Evolutionary conservation across 2,329 filamentous ascomycete species (phyloP), one percentile per base, ranked within the genome.

Genomic region (Colletotrichum magnum): DNA sequence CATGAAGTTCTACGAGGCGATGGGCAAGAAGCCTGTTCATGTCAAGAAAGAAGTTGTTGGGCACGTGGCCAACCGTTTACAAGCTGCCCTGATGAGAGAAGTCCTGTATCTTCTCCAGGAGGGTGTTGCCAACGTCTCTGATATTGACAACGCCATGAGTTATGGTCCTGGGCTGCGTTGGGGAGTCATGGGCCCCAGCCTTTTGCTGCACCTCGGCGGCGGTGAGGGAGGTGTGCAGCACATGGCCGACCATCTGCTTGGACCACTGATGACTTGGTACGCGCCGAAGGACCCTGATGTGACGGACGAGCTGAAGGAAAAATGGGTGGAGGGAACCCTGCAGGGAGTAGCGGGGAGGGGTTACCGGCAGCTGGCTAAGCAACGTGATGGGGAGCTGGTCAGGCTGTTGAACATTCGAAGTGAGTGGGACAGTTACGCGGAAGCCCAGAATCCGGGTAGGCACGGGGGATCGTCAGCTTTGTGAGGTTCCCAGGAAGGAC

Each of bases 31-130:
- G 21, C 77, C 83, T 0, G 76, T 83, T 1, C 74, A 79, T 24
- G 75, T 84, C 24, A 76, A 77, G 62, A 78, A 82, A 53, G 83
- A 85, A 69, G 77, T 79, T 0, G 76, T 79, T 2, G 83, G 83
- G 0, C 81, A 82, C 63, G 77, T 84, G 7, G 83, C 82, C 16
- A 85, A 85, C 73, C 77, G 84, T 6, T 78, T 86, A 1, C 83
- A 85, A 16, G 64, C 64, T 16, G 58, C 64, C 9, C 41, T 67
- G 13, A 36, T 67, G 36, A 54, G 64, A 16, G 64, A 67, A n/a
- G 43, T 67, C 36, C 56, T 67, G 58, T 57, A 63, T n/a, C 57
- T 67, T 9, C 32, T 67, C 1, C 64, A 67, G 36, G 51, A 67
- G 16, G 64, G 62, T 4, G 52, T 67, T 39, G 64, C 53, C n/a